Conservation (phyloP, 805 yeast species). For the Yarrowia osloensis region DNA sequence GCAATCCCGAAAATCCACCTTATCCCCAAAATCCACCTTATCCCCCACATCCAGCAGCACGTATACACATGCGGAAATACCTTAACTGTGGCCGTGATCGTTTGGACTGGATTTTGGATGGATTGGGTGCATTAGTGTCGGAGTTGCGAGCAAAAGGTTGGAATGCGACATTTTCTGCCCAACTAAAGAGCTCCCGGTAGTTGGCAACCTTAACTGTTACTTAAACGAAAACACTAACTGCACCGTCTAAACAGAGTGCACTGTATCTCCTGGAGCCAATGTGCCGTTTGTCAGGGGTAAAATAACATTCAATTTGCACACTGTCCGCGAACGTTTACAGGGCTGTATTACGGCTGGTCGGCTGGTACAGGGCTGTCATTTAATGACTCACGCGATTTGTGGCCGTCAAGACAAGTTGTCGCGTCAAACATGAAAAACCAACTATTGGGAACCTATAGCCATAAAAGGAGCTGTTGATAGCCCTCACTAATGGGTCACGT, state of each 20-base stretch:
- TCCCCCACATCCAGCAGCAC: background rate
- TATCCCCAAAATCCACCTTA: background rate
- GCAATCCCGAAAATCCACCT: background rate
- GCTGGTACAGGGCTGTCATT: background rate
- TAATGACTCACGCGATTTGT: background rate
- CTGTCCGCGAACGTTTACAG: background rate
- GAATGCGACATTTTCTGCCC: constrained; percentile 5
- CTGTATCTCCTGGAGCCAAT: background rate
- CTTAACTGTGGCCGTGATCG: background rate
- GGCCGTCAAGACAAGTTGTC: no score
- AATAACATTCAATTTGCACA: background rate
- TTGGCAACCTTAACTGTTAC: background rate
- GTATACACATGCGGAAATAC: constrained; percentile 9
- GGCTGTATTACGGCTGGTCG: background rate
- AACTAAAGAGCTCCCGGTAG: background rate
- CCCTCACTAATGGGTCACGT: background rate
- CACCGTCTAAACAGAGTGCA: background rate
- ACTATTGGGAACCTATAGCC: background rate
- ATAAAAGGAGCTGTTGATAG: background rate
- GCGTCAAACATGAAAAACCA: no score
- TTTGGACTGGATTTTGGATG: constrained; percentile 2
- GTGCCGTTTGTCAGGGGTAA: constrained; percentile 3
- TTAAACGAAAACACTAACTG: background rate
- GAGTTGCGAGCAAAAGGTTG: background rate
- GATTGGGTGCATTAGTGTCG: constrained; percentile 16